Conservation (phyloP, 495 filamentous ascomycete genomes). For the Penicillium turbatum region DNA sequence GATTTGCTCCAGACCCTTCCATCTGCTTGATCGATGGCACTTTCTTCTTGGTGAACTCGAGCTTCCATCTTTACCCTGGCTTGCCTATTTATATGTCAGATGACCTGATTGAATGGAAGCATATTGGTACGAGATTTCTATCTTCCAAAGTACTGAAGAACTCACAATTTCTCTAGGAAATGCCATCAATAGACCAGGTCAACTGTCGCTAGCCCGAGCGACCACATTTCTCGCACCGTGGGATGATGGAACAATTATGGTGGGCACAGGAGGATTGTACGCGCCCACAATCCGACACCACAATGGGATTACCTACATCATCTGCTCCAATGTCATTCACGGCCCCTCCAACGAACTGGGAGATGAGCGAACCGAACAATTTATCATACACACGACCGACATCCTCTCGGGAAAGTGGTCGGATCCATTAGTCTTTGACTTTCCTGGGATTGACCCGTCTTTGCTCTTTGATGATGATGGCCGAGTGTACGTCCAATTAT, state of each 20-base stretch:
- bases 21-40: conserved; percentile 20
- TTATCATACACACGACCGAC: conserved; percentile 24
- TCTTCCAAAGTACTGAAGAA: not conserved
- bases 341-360: conserved; percentile 12
- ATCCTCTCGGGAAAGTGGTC: conserved; percentile 22
- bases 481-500: conserved; percentile 18
- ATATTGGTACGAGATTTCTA: conserved; percentile 9
- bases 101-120: conserved; percentile 32
- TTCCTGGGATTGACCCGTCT: conserved; percentile 24
- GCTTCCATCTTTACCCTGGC: conserved; percentile 37
- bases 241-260: conserved; percentile 11
- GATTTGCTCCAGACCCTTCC: conserved; percentile 32
- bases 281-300: conserved; percentile 27
- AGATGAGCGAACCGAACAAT: conserved; percentile 16
- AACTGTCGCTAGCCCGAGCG: conserved; percentile 11
- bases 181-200: conserved; percentile 13
- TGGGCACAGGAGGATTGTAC: conserved; percentile 16
- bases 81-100: conserved; percentile 35
- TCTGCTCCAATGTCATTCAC: conserved; percentile 28
- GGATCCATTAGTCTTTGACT: conserved; percentile 28
- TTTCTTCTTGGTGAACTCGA: conserved; percentile 34
- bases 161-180: conserved; percentile 12
- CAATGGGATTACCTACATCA: conserved; percentile 36
- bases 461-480: conserved; percentile 26
- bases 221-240: conserved; percentile 5